Evolutionary conservation across 345 rosid species (phyloP).

Genomic region (Barbarea vulgaris): DNA sequence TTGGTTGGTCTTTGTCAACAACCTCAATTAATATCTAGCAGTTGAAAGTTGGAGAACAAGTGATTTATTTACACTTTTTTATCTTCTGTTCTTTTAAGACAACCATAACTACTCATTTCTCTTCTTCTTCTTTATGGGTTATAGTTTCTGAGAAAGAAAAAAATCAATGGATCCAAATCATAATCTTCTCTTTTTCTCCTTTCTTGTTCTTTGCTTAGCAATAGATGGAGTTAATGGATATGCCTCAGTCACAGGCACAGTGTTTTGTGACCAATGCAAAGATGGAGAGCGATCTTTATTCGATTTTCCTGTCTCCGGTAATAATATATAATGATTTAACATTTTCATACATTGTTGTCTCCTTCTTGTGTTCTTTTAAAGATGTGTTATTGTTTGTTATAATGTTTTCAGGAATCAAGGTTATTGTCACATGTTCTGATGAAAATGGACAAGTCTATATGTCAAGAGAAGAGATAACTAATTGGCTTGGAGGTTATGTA

Average conservation of each 20-base stretch:
- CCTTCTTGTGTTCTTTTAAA: background rate
- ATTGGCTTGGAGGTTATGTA: conserved; percentile 66
- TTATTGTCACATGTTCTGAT: conserved; percentile 60
- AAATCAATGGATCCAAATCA: conserved; percentile 50
- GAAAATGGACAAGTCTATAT: conserved; percentile 56
- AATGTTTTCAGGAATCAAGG: conserved; percentile 61
- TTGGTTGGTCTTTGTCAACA: conserved; percentile 27
- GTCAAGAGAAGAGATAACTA: conserved; percentile 75
- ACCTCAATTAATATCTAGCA: conserved; percentile 45
- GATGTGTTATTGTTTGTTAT: conserved; percentile 6
- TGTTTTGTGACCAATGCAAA: conserved; percentile 92
- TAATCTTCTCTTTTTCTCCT: conserved; percentile 42
- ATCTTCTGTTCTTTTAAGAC: conserved; percentile 15
- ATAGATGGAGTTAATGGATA: conserved; percentile 53
- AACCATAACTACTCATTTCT: conserved; percentile 19
- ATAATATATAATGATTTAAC: background rate
- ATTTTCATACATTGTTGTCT: background rate
- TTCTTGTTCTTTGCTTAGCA: conserved; percentile 56
- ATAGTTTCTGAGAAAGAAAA: conserved; percentile 16
- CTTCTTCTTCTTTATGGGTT: conserved; percentile 35
- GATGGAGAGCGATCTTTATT: conserved; percentile 74
- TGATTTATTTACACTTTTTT: conserved; percentile 33
- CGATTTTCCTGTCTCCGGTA: conserved; percentile 78
- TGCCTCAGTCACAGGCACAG: conserved; percentile 69
- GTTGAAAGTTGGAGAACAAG: conserved; percentile 55